These are phyloP conservation scores for Penicillium sp. DNA, from an alignment of 2,329 filamentous ascomycete genomes.

Conservation along the genomic window DNA sequence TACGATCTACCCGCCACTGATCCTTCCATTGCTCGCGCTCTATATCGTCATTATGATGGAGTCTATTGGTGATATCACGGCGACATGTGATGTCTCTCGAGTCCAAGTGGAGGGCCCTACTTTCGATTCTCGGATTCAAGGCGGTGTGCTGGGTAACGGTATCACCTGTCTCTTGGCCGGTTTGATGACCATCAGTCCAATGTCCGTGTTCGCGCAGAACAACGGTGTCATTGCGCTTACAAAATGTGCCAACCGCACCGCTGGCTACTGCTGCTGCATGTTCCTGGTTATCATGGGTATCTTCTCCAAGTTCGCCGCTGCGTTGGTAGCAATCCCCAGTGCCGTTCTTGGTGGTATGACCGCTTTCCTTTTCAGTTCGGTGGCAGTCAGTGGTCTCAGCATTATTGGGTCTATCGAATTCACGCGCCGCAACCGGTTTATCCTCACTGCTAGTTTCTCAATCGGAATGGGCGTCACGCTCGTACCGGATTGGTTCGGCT, in stretches of 20 bases:
- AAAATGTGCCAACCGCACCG: slow-evolving; percentile 65
- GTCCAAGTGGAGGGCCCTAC: slow-evolving; percentile 63
- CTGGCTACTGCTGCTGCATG: slow-evolving; percentile 64
- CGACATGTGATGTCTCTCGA: slow-evolving; percentile 65
- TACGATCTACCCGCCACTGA: slow-evolving; percentile 63
- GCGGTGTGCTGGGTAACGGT: slow-evolving; percentile 65
- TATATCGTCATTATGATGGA: slow-evolving; percentile 67
- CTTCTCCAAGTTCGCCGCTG: slow-evolving; percentile 68
- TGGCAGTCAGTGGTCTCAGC: slow-evolving; percentile 64
- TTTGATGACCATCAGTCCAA: slow-evolving; percentile 66
- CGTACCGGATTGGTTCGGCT: slow-evolving; percentile 49
- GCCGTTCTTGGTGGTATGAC: slow-evolving; percentile 51
- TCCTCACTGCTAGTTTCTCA: slow-evolving; percentile 61
- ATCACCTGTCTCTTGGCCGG: slow-evolving; percentile 63
- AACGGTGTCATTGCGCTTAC: slow-evolving; percentile 69
- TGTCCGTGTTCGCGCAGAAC: slow-evolving; percentile 68
- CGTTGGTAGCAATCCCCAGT: slow-evolving; percentile 64
- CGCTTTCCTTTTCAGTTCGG: slow-evolving; percentile 66
- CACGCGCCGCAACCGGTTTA: slow-evolving; percentile 65
- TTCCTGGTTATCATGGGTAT: slow-evolving; percentile 69
- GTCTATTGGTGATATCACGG: slow-evolving; percentile 66
- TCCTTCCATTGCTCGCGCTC: slow-evolving; percentile 59
- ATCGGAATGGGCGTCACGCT: slow-evolving; percentile 58
- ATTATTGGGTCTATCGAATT: slow-evolving; percentile 64
- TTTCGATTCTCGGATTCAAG: slow-evolving; percentile 69